phyloP scores from a whole-genome alignment of 176 grass and related monocot species.

The Tuctoria greenei region DNA sequence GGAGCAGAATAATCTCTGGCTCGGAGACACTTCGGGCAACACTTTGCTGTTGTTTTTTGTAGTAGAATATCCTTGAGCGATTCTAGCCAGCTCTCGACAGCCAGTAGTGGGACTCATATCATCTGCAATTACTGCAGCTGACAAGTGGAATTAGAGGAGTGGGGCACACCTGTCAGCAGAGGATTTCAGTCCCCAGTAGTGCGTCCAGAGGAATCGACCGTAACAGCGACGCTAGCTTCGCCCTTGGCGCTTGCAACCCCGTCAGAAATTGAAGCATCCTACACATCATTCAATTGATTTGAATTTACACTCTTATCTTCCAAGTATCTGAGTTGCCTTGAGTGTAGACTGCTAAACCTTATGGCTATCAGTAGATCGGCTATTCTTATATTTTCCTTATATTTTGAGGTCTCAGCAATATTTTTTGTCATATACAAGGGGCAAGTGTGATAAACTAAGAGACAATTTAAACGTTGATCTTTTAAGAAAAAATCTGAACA shows the following conservation, averaged over 20 bases:
- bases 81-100: conserved; percentile 36
- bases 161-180: too few species aligned
- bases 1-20: conserved; percentile 41
- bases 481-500: background rate
- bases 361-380: background rate
- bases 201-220: conserved; percentile 14
- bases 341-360: background rate
- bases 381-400: background rate
- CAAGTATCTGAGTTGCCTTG: background rate
- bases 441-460: background rate
- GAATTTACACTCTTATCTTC: background rate
- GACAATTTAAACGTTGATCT: background rate
- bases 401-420: background rate
- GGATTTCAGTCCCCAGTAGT: too few species aligned
- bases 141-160: too few species aligned
- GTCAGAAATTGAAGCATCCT: background rate
- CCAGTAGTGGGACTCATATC: too few species aligned
- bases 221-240: background rate
- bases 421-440: background rate
- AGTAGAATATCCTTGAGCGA: conserved; percentile 13
- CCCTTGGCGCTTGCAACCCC: background rate
- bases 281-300: background rate
- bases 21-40: conserved; percentile 41
- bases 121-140: too few species aligned
- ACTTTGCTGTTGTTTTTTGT: conserved; percentile 12